A percentile compares a stretch with the other conserved stretches of the same genome.
Evolutionary conservation across 2,329 filamentous ascomycete species (phyloP).

Genomic region (Waltergamsia citrina): DNA sequence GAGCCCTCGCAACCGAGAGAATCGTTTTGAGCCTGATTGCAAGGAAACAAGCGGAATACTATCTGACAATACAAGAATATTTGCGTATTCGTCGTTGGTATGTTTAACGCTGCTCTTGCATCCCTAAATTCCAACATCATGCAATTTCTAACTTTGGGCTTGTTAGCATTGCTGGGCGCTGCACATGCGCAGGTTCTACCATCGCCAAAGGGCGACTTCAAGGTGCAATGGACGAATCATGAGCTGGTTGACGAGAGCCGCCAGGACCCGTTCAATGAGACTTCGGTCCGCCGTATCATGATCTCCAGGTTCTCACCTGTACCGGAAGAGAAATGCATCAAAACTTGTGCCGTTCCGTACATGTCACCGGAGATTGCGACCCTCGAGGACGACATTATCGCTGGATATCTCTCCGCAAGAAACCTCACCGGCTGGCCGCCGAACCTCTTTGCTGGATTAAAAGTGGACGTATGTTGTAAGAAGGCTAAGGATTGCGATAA

Average conservation of each 20-base stretch:
- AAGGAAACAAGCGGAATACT: too few relatives aligned
- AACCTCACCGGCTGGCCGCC: constrained; percentile 8
- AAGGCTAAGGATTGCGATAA: constrained; percentile 8
- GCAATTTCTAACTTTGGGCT: too few relatives aligned
- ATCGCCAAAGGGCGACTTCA: neutral
- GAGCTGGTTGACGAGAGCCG: constrained; percentile 5
- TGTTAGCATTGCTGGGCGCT: too few relatives aligned
- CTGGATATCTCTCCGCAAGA: constrained; percentile 7
- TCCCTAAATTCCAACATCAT: neutral
- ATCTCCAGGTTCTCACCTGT: constrained; percentile 10
- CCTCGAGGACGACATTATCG: constrained; percentile 11
- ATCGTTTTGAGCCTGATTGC: too few relatives aligned
- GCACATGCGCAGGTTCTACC: constrained; percentile 2
- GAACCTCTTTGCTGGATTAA: constrained; percentile 8
- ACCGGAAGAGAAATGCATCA: constrained; percentile 6
- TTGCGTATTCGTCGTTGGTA: too few relatives aligned
- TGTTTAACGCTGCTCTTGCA: too few relatives aligned
- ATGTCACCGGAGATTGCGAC: constrained; percentile 10
- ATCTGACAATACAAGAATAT: too few relatives aligned
- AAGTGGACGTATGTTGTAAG: constrained; percentile 13
- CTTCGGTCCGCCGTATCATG: constrained; percentile 5
- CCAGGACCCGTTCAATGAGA: constrained; percentile 4
- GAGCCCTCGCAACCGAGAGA: too few relatives aligned
- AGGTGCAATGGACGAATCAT: constrained; percentile 1
- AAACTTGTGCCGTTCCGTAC: constrained; percentile 11